A percentile compares a stretch with the other conserved stretches of the same genome.
Conservation (phyloP, 176 grass and related monocot genomes). For the Phyllostachys edulis region DNA sequence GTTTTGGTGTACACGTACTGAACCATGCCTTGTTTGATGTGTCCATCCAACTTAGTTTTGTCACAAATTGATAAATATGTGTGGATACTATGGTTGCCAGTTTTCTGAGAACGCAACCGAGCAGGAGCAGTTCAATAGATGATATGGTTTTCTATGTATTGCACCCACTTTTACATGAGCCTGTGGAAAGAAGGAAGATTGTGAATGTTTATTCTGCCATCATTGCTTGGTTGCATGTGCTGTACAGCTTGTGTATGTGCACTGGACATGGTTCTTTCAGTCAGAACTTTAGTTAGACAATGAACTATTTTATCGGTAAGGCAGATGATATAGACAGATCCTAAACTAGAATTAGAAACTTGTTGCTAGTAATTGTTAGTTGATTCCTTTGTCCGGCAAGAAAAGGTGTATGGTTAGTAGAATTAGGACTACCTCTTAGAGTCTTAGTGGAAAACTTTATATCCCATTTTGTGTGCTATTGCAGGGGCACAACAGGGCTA, state of each 20-base stretch:
- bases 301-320: background rate
- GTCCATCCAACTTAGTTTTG: constrained; percentile 28
- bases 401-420: background rate
- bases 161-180: background rate
- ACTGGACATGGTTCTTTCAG: background rate
- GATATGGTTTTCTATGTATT: constrained; percentile 1
- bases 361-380: background rate
- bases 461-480: background rate
- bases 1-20: background rate
- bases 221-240: background rate
- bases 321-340: background rate
- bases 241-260: background rate
- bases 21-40: constrained; percentile 13
- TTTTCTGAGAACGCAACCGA: constrained; percentile 33
- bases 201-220: background rate
- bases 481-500: background rate
- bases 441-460: background rate
- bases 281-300: background rate
- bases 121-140: constrained; percentile 8
- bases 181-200: constrained; percentile 18
- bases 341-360: background rate
- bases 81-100: constrained; percentile 13
- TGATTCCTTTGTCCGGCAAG: background rate
- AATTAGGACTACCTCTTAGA: background rate
- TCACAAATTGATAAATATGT: constrained; percentile 19